Percentiles rank a stretch among this genome's conserved stretches.
phyloP scores from a whole-genome alignment of 176 grass and related monocot genomes.

The Oryza glumipatula region DNA sequence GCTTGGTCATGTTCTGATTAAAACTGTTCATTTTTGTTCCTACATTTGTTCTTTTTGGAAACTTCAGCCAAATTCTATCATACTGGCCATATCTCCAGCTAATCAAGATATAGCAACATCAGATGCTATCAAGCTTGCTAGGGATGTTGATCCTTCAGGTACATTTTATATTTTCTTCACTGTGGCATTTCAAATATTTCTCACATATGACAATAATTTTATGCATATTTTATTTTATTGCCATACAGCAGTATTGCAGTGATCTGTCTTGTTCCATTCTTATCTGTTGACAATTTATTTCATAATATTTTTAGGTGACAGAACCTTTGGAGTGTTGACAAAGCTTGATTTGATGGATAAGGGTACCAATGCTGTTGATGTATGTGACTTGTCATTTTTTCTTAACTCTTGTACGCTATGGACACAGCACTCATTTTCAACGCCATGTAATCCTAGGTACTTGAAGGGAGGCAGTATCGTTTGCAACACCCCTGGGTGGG shows the following conservation, averaged over 20 bases:
- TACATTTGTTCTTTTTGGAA: slow-evolving; percentile 40
- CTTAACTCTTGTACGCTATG: background rate
- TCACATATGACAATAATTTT: background rate
- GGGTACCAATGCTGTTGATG: slow-evolving; percentile 98
- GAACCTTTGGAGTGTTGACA: slow-evolving; percentile 96
- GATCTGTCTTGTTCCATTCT: slow-evolving; percentile 13
- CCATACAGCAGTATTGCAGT: background rate
- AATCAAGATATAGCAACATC: slow-evolving; percentile 99
- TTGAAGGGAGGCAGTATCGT: slow-evolving; percentile 97
- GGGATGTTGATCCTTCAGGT: slow-evolving; percentile 98
- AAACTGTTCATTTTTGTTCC: background rate
- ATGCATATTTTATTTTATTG: background rate
- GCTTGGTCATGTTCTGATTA: background rate
- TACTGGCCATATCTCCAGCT: slow-evolving; percentile 98
- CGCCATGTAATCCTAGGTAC: slow-evolving; percentile 62
- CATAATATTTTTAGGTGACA: slow-evolving; percentile 68
- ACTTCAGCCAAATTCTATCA: slow-evolving; percentile 84
- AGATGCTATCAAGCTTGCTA: slow-evolving; percentile 95
- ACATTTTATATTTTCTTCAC: slow-evolving; percentile 19
- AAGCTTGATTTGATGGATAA: slow-evolving; percentile 99
- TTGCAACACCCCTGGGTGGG: slow-evolving; percentile 98
- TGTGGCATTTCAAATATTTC: slow-evolving; percentile 13
- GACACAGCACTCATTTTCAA: slow-evolving; percentile 27
- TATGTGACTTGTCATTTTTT: slow-evolving; percentile 46
- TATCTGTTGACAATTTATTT: slow-evolving; percentile 36